phyloP scores from a whole-genome alignment of 164 flowering plant genomes.

The Dillenia turbinata region DNA sequence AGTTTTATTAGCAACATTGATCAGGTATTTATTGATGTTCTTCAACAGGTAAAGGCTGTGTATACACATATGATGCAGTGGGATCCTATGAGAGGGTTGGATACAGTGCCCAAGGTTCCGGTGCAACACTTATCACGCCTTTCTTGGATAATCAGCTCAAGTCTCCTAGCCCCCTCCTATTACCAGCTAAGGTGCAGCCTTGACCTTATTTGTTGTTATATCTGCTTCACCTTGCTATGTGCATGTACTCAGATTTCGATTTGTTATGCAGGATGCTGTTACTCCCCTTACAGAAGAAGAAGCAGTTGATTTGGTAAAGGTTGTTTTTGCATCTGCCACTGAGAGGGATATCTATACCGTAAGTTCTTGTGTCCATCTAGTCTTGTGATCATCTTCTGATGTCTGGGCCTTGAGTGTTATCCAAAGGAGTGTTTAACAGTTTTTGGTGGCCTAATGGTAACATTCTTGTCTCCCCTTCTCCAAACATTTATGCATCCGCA shows the following conservation, averaged over 20 bases:
- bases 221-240: background rate
- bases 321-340: conserved; percentile 88
- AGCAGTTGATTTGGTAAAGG: conserved; percentile 93
- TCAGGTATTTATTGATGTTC: background rate
- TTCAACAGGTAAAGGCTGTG: conserved; percentile 89
- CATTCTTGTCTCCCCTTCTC: too few species aligned
- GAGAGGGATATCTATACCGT: conserved; percentile 98
- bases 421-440: too few species aligned
- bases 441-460: too few species aligned
- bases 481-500: too few species aligned
- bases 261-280: conserved; percentile 72
- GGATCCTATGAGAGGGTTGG: conserved; percentile 98
- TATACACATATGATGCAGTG: conserved; percentile 97
- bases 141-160: conserved; percentile 92
- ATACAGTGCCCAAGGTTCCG: conserved; percentile 94
- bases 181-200: conserved; percentile 67
- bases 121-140: conserved; percentile 87
- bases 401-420: too few species aligned
- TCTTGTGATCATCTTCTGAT: too few species aligned
- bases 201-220: background rate
- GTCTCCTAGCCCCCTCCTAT: conserved; percentile 91
- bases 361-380: conserved; percentile 18
- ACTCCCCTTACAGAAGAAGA: conserved; percentile 80
- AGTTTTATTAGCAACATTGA: background rate
- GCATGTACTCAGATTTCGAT: background rate